A percentile compares a stretch with the other conserved stretches of the same genome.
phyloP scores from a whole-genome alignment of 1,284 basidiomycete species.

The Puccinia hordei region DNA sequence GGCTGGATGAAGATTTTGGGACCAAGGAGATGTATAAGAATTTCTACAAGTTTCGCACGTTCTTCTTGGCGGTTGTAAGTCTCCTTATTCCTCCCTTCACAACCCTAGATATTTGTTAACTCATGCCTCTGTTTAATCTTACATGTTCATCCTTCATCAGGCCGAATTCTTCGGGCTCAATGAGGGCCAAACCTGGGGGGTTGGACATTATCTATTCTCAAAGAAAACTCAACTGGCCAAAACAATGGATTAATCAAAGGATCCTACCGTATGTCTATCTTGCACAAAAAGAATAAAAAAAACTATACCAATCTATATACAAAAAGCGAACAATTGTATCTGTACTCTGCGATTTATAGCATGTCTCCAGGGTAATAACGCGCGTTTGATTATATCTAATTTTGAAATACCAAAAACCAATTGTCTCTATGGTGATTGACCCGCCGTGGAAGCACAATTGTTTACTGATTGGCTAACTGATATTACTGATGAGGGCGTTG shows the following conservation, averaged over 20 bases:
- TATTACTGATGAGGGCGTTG: too few species aligned
- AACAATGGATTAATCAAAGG: background rate
- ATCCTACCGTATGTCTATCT: background rate
- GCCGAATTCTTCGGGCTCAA: slow-evolving; percentile 73
- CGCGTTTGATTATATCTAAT: too few species aligned
- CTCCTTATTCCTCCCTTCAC: slow-evolving; percentile 52
- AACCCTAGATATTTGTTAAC: background rate
- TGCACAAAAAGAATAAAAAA: background rate
- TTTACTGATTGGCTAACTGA: too few species aligned
- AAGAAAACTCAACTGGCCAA: background rate
- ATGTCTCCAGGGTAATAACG: too few species aligned
- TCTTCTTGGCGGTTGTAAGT: slow-evolving; percentile 49
- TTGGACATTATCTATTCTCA: slow-evolving; percentile 65
- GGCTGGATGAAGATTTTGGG: slow-evolving; percentile 34
- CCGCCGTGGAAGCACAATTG: too few species aligned
- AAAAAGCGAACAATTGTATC: too few species aligned
- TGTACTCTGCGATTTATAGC: too few species aligned
- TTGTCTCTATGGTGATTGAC: too few species aligned
- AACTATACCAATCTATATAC: background rate
- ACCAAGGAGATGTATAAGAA: slow-evolving; percentile 64
- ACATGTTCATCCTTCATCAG: slow-evolving; percentile 61
- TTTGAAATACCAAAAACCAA: too few species aligned
- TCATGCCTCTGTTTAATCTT: slow-evolving; percentile 26
- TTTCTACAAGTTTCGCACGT: slow-evolving; percentile 63
- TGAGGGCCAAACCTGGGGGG: slow-evolving; percentile 69